phyloP scores from a whole-genome alignment of 1,284 basidiomycete species.

The Ceratorhiza oryzae-sativae region DNA sequence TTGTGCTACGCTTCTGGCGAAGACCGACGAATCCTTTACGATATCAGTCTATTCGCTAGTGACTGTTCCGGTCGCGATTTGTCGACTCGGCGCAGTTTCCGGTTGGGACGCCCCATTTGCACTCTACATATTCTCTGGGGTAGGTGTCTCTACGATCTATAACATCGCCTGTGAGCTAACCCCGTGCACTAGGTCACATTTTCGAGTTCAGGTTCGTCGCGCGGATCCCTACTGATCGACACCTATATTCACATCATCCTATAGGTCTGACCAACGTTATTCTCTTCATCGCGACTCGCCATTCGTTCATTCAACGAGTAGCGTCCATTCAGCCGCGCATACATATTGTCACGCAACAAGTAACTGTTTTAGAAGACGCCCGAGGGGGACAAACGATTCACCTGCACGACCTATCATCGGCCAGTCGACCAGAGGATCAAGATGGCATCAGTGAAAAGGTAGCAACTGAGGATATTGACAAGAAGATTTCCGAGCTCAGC shows the following conservation, averaged over 20 bases:
- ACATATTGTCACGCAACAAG: constrained; percentile 31
- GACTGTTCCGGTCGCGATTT: constrained; percentile 25
- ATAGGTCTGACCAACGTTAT: constrained; percentile 33
- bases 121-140: constrained; percentile 26
- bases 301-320: constrained; percentile 30
- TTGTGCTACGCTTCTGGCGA: neutral
- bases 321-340: constrained; percentile 7
- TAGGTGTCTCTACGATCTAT: neutral
- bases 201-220: constrained; percentile 20
- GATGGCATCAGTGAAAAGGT: constrained; percentile 30
- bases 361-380: constrained; percentile 29
- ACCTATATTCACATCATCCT: neutral
- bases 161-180: neutral
- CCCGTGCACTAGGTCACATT: constrained; percentile 4
- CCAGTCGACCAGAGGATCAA: constrained; percentile 5
- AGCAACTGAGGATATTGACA: neutral
- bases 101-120: constrained; percentile 19
- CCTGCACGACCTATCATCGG: constrained; percentile 22
- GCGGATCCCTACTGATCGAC: neutral
- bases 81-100: constrained; percentile 21
- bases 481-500: neutral
- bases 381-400: constrained; percentile 27
- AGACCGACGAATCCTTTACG: neutral
- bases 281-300: constrained; percentile 34
- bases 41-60: constrained; percentile 23